A percentile compares a stretch with the other conserved stretches of the same genome.
Evolutionary conservation across 768 basidiomycete species (phyloP).

Genomic region (Baorangia bicolor): DNA sequence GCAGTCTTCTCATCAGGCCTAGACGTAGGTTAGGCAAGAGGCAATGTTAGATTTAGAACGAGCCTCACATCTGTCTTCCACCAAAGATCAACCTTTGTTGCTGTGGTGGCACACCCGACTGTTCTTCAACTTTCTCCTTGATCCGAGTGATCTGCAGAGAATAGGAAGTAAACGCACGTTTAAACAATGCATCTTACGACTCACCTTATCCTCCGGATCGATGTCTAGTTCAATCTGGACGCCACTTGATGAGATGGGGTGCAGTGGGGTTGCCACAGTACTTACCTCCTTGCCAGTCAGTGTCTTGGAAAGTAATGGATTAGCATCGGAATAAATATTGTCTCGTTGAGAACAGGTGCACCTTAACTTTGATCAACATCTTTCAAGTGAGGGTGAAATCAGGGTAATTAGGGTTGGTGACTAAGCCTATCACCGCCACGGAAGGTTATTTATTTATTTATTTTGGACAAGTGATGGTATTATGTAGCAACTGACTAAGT

Average conservation of each 20-base stretch:
- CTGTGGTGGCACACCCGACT: conserved; percentile 94
- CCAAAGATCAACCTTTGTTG: conserved; percentile 93
- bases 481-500: no score
- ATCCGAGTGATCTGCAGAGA: conserved; percentile 76
- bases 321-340: neutral
- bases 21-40: neutral
- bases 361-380: conserved; percentile 31
- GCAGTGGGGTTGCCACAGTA: neutral
- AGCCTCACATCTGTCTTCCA: conserved; percentile 87
- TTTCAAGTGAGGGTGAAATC: conserved; percentile 4
- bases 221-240: conserved; percentile 91
- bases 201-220: conserved; percentile 82
- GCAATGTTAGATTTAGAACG: neutral
- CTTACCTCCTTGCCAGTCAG: conserved; percentile 95
- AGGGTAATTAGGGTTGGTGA: conserved; percentile 3
- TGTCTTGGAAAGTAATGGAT: conserved; percentile 1
- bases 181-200: conserved; percentile 13
- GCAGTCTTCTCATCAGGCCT: conserved; percentile 94
- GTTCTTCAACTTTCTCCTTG: conserved; percentile 98
- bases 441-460: no score
- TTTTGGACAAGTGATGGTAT: no score
- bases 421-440: conserved; percentile 1
- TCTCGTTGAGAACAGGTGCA: neutral
- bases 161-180: neutral
- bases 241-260: conserved; percentile 11